Evolutionary conservation across 1,284 basidiomycete genomes (phyloP), one percentile per base, ranked within the genome.

Genomic region (Cutaneotrichosporon cutaneum): DNA sequence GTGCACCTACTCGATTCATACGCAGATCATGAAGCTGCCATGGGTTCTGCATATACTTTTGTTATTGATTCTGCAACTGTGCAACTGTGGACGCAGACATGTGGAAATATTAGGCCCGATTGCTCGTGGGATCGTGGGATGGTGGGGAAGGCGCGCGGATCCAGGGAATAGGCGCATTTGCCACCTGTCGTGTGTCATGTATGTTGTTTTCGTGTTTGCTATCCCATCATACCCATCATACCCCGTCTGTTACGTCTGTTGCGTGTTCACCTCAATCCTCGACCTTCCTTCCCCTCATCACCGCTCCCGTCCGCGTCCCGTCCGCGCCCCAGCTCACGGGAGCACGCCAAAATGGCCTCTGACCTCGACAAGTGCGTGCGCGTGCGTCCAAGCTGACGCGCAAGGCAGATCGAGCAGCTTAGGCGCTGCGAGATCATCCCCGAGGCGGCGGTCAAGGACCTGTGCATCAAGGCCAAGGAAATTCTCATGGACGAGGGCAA

Each of bases 401-500:
- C 32, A 56, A 78, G 77, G 57, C 91, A 94, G 82, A 93, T 94
- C 64, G 89, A 88, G 69, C 92, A 94, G 77, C 86, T 96, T 56
- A 86, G 87, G 75, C 87, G 89, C 68, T 96, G 94, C 81, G 91
- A 95, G 75, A 88, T 89, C 60, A 94, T 97, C 70, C 90, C 92
- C 22, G 94, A 97, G 78, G 88, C 90, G 64, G 87, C 94, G 70
- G 94, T 96, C 66, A 94, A 95, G 75, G 85, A 89, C 70, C 84
- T 99, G 32, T 99, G 95, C 79, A 83, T 94, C 69, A 96, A 95
- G 75, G 95, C 95, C 22, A 86, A 94, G 65, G 95, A 98, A 81
- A 95, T 98, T 64, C 82, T 95, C 33, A 91, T 99, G 71, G 95
- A 98, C 80, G 95, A 99, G 80, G 93, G 90, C 8, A 99, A 99